Percentiles rank a stretch among this genome's conserved stretches.
phyloP scores from a whole-genome alignment of 106 monocot species.

The Gastrodia elata region DNA sequence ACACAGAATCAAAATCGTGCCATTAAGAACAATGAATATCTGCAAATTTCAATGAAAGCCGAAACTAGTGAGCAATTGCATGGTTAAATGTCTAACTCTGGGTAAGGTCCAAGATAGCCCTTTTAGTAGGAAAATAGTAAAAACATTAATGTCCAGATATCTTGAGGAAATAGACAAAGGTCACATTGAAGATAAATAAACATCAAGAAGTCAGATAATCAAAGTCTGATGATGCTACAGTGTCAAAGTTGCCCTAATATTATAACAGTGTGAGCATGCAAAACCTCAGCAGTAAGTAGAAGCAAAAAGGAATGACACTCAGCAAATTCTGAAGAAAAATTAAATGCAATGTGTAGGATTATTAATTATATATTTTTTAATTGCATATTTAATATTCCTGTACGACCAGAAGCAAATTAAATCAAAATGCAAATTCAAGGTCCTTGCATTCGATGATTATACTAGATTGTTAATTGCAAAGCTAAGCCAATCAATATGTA shows the following conservation, averaged over 20 bases:
- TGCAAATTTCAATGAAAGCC: neutral
- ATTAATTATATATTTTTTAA: neutral
- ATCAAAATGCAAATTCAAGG: neutral
- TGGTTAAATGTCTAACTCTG: neutral
- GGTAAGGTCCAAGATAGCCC: neutral
- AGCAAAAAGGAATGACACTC: neutral
- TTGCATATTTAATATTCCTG: neutral
- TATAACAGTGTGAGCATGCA: neutral
- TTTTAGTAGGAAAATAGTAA: neutral
- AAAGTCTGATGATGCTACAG: neutral
- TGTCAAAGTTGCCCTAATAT: neutral
- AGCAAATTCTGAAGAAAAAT: neutral
- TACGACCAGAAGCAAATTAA: neutral
- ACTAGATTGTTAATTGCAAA: neutral
- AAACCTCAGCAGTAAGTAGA: neutral
- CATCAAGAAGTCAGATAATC: neutral
- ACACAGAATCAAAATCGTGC: neutral
- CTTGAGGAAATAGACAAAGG: neutral
- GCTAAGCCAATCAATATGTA: neutral
- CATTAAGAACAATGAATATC: neutral
- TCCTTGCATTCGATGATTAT: neutral
- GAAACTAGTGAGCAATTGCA: neutral
- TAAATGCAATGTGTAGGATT: neutral
- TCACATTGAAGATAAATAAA: neutral
- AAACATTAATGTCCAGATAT: neutral